A percentile compares a stretch with the other conserved stretches of the same genome.
Conservation (phyloP, 169 alveolate species). For the Eimeria maxima region DNA sequence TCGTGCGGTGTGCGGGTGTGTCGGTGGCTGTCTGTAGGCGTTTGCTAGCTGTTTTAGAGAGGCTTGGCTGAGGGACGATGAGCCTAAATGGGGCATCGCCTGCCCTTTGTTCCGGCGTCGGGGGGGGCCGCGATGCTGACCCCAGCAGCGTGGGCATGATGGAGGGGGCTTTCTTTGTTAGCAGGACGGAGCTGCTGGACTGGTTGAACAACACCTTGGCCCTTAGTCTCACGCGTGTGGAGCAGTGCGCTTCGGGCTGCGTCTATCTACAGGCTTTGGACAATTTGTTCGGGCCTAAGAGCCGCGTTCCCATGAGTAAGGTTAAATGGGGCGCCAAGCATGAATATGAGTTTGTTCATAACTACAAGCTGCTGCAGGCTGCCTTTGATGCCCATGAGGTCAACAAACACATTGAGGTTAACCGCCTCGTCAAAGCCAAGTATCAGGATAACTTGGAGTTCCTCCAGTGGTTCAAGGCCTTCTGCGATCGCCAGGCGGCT, state of each 20-base stretch:
- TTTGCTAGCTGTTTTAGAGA: background rate
- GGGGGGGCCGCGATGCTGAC: slow-evolving; percentile 64
- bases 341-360: slow-evolving; percentile 97
- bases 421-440: slow-evolving; percentile 95
- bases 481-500: slow-evolving; percentile 90
- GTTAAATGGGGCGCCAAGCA: slow-evolving; percentile 98
- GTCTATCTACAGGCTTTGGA: slow-evolving; percentile 94
- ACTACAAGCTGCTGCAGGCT: slow-evolving; percentile 96
- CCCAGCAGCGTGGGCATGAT: slow-evolving; percentile 87
- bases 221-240: slow-evolving; percentile 95
- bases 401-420: slow-evolving; percentile 94
- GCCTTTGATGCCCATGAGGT: slow-evolving; percentile 95
- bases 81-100: slow-evolving; percentile 40
- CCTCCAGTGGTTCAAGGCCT: slow-evolving; percentile 98
- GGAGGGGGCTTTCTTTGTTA: slow-evolving; percentile 94
- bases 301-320: slow-evolving; percentile 89
- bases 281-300: slow-evolving; percentile 64
- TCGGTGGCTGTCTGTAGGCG: background rate
- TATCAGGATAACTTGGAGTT: slow-evolving; percentile 98
- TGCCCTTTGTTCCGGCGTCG: slow-evolving; percentile 10
- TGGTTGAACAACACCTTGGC: slow-evolving; percentile 94
- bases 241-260: slow-evolving; percentile 98
- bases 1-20: background rate
- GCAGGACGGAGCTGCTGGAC: slow-evolving; percentile 94
- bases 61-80: background rate